These are phyloP conservation scores for Aspergillus cristatus DNA, from an alignment of 495 filamentous ascomycete species.

Conservation along the genomic window DNA sequence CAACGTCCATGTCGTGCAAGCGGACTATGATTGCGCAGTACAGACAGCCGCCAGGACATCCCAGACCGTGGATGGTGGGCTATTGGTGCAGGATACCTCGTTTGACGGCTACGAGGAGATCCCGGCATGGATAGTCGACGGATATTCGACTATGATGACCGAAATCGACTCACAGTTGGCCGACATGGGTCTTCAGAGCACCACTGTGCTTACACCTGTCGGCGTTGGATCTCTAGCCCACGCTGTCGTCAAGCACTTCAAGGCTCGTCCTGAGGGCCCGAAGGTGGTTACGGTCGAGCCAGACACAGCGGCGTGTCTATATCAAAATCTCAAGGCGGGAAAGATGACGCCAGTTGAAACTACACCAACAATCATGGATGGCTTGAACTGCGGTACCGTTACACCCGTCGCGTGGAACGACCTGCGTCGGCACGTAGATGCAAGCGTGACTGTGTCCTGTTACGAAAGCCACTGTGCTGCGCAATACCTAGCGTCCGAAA, in stretches of 20 bases:
- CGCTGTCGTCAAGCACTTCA: conserved; percentile 50
- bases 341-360: conserved; percentile 36
- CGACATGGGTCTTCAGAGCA: conserved; percentile 18
- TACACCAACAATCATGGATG: conserved; percentile 53
- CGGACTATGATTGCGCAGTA: conserved; percentile 54
- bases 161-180: conserved; percentile 51
- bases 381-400: conserved; percentile 60
- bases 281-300: conserved; percentile 54
- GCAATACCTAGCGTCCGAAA: conserved; percentile 32
- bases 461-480: conserved; percentile 45
- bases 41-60: conserved; percentile 29
- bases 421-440: conserved; percentile 47
- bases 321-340: conserved; percentile 37
- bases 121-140: conserved; percentile 63
- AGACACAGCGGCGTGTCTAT: conserved; percentile 52
- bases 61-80: conserved; percentile 12
- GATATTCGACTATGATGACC: conserved; percentile 58
- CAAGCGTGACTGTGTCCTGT: conserved; percentile 47
- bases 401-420: conserved; percentile 53
- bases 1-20: conserved; percentile 38
- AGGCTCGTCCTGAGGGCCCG: conserved; percentile 21
- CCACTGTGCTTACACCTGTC: conserved; percentile 45
- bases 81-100: conserved; percentile 59
- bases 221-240: conserved; percentile 61
- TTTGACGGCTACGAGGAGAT: conserved; percentile 55